Conservation (phyloP, 2,329 filamentous ascomycete genomes). For the Neonectria sp. region DNA sequence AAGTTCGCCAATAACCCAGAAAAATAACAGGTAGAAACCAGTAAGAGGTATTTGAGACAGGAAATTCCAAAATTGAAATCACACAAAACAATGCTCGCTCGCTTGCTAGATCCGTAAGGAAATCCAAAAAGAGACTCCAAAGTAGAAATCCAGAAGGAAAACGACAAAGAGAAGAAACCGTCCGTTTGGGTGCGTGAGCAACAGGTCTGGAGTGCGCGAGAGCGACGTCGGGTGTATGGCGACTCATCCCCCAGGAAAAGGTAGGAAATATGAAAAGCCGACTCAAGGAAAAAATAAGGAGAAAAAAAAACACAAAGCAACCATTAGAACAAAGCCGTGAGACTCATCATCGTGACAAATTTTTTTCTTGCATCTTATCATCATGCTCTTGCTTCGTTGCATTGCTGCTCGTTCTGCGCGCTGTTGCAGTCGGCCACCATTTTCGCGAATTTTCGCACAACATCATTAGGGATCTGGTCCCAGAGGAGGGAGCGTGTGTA, state of each 20-base stretch:
- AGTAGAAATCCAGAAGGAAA: slow-evolving; percentile 50
- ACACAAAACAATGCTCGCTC: slow-evolving; percentile 53
- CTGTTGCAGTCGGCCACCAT: slow-evolving; percentile 85
- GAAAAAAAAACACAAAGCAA: slow-evolving; percentile 32
- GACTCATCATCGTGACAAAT: slow-evolving; percentile 56
- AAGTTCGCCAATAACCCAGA: slow-evolving; percentile 41
- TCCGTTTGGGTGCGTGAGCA: slow-evolving; percentile 65
- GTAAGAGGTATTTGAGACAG: slow-evolving; percentile 45
- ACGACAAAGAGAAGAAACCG: slow-evolving; percentile 54
- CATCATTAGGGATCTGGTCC: slow-evolving; percentile 93
- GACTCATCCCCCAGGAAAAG: slow-evolving; percentile 43
- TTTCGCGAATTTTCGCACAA: slow-evolving; percentile 92
- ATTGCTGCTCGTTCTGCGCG: slow-evolving; percentile 59
- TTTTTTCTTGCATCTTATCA: slow-evolving; percentile 53
- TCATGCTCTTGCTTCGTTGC: slow-evolving; percentile 60
- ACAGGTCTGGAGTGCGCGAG: slow-evolving; percentile 59
- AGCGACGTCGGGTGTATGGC: slow-evolving; percentile 52
- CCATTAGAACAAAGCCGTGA: slow-evolving; percentile 43
- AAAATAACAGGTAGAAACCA: slow-evolving; percentile 24
- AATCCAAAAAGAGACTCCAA: slow-evolving; percentile 49
- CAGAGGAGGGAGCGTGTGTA: slow-evolving; percentile 94
- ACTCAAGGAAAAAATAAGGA: slow-evolving; percentile 47
- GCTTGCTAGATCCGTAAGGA: slow-evolving; percentile 55
- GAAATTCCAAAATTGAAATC: slow-evolving; percentile 50
- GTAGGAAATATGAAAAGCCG: slow-evolving; percentile 42